Evolutionary conservation across 805 yeast genomes (phyloP), one percentile per base, ranked within the genome.

Genomic region (Torulaspora maleeae): DNA sequence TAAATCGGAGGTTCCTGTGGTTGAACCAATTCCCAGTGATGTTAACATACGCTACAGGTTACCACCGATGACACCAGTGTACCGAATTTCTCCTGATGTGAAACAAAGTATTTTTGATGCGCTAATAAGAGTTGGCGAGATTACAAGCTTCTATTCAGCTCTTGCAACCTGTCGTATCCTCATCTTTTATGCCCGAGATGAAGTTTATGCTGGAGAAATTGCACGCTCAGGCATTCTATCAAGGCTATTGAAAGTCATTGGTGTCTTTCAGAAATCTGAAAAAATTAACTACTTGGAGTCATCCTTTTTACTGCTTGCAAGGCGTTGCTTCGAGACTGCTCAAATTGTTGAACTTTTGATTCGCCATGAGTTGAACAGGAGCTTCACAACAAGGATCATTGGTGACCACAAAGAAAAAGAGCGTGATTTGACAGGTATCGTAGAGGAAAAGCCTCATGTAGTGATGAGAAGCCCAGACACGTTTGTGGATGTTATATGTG

Each of bases 241-340:
- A 3, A 64, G 69, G 12, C 59, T 86, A n/a, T 51, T 83, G 11
- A 62, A 63, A 22, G 67, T 74, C 6, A 68, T 80, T 29, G 69
- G 71, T 5, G 46, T 55, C 4, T 54, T 49, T 34, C 68, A 66
- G 45, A 64, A 61, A 36, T 63, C 72, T 5, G 71, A 71, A 13
- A 67, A 63, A 37, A 64, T 69, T 2, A 66, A 67, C 35, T 63
- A 64, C 47, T 47, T 80, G 1, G 80, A 79, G 48, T 67, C 73
- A 5, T 61, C 78, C 1, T 68, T 81, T 16, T 70, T 79, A 0
- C 68, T 78, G 10, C 66, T 88, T 27, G 61, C 82, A 1, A 75
- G 96, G 59, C 71, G 84, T 36, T 81, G 89, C 46, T 79, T 82
- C 60, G 97, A 89, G 61, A 75, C 79, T 2, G 60, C 68, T 0